phyloP scores from a whole-genome alignment of 2,329 filamentous ascomycete genomes.

The Geosmithia putterillii region DNA sequence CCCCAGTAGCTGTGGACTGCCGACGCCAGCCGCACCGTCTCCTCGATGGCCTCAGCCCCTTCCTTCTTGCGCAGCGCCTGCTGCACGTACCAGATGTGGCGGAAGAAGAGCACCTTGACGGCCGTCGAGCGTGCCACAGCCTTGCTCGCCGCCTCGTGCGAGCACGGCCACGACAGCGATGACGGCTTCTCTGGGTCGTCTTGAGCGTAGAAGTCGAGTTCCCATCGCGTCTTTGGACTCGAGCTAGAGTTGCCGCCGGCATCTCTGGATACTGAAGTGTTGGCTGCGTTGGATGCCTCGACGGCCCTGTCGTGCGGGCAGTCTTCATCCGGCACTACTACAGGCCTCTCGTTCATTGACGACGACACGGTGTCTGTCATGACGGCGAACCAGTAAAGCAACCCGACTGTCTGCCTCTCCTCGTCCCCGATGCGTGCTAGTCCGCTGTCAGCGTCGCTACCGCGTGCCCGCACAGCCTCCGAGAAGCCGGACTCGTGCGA shows the following conservation, averaged over 20 bases:
- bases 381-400: constrained; percentile 45
- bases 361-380: constrained; percentile 48
- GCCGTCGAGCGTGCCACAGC: constrained; percentile 39
- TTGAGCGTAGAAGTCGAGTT: constrained; percentile 21
- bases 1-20: constrained; percentile 44
- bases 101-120: constrained; percentile 46
- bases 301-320: constrained; percentile 20
- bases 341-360: constrained; percentile 30
- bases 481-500: constrained; percentile 10
- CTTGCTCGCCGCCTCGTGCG: constrained; percentile 35
- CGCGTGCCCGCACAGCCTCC: not conserved
- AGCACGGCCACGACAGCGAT: constrained; percentile 37
- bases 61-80: constrained; percentile 30
- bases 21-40: constrained; percentile 31
- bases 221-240: constrained; percentile 11
- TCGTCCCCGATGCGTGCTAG: not conserved
- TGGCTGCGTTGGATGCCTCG: not conserved
- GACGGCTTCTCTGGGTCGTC: constrained; percentile 11
- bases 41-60: constrained; percentile 27
- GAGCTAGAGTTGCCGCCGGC: not conserved
- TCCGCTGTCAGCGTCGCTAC: not conserved
- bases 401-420: constrained; percentile 30
- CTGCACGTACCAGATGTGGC: constrained; percentile 42
- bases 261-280: not conserved
- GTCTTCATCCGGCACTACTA: constrained; percentile 25